phyloP scores from a whole-genome alignment of 2,329 filamentous ascomycete genomes.

The Hypoxylon sp. region DNA sequence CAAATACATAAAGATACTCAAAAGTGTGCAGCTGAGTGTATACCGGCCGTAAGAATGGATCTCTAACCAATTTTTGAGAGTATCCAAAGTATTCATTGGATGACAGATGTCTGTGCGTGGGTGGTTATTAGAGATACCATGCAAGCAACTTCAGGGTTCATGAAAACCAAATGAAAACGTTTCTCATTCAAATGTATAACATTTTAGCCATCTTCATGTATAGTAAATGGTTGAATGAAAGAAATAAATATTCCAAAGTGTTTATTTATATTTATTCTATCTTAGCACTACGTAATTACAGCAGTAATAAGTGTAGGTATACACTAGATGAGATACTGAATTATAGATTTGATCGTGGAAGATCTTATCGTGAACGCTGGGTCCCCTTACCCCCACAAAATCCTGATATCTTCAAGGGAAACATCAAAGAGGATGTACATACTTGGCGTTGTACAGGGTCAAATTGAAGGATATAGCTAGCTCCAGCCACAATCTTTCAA shows the following conservation, averaged over 20 bases:
- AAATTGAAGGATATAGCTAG: too few species aligned
- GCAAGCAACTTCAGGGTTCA: conserved; percentile 12
- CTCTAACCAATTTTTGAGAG: conserved; percentile 14
- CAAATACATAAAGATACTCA: conserved; percentile 14
- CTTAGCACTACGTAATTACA: neutral
- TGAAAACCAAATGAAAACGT: neutral
- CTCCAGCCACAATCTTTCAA: conserved; percentile 5
- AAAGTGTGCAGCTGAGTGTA: neutral
- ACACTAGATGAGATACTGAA: neutral
- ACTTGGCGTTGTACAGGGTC: too few species aligned
- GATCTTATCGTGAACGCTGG: neutral
- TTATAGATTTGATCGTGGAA: neutral
- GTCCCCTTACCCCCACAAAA: neutral
- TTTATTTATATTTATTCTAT: neutral
- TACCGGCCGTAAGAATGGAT: conserved; percentile 28
- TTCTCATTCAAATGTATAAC: conserved; percentile 6
- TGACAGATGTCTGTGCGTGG: conserved; percentile 13
- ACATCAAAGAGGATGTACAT: too few species aligned
- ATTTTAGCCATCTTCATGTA: conserved; percentile 13
- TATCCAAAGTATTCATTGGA: conserved; percentile 15
- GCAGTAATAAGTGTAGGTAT: neutral
- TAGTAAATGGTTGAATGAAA: neutral
- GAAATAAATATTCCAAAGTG: neutral
- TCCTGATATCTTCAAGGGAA: neutral
- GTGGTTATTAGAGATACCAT: conserved; percentile 9